A percentile compares a stretch with the other conserved stretches of the same genome.
These are phyloP conservation scores for Tuctoria greenei DNA, from an alignment of 176 grass and related monocot species.

Conservation along the genomic window DNA sequence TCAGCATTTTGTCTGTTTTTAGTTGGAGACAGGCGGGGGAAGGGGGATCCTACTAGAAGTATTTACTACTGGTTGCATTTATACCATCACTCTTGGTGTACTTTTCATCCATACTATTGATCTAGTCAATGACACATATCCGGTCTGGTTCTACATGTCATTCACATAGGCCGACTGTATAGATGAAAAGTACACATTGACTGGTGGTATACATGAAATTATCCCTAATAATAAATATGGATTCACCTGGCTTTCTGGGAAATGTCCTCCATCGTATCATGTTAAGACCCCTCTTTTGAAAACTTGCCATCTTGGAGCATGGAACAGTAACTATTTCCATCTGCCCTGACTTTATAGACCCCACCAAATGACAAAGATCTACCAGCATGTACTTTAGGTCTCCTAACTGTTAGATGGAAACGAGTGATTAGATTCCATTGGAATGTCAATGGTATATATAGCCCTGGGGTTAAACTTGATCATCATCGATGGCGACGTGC, in stretches of 20 bases:
- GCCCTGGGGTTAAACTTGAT: too few species aligned
- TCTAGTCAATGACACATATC: background rate
- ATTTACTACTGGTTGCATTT: background rate
- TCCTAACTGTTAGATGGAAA: too few species aligned
- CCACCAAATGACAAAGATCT: slow-evolving; percentile 16
- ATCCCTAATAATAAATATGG: slow-evolving; percentile 1
- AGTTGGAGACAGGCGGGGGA: background rate
- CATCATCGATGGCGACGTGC: too few species aligned
- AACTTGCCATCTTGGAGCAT: slow-evolving; percentile 10
- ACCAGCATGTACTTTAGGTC: background rate
- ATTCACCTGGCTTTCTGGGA: slow-evolving; percentile 20
- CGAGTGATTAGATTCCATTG: too few species aligned
- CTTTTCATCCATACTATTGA: background rate
- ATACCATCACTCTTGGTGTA: background rate
- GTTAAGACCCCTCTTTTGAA: background rate
- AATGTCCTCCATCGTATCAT: background rate
- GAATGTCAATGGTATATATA: too few species aligned
- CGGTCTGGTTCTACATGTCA: background rate
- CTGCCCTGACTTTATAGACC: slow-evolving; percentile 15
- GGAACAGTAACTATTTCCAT: slow-evolving; percentile 1
- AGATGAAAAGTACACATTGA: background rate
- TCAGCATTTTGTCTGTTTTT: slow-evolving; percentile 25
- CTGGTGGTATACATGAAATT: background rate
- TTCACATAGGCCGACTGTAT: background rate
- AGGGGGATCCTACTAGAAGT: background rate